Conservation (phyloP, 371 early-diverging fungal species). For the Choanephora cucurbitarum region DNA sequence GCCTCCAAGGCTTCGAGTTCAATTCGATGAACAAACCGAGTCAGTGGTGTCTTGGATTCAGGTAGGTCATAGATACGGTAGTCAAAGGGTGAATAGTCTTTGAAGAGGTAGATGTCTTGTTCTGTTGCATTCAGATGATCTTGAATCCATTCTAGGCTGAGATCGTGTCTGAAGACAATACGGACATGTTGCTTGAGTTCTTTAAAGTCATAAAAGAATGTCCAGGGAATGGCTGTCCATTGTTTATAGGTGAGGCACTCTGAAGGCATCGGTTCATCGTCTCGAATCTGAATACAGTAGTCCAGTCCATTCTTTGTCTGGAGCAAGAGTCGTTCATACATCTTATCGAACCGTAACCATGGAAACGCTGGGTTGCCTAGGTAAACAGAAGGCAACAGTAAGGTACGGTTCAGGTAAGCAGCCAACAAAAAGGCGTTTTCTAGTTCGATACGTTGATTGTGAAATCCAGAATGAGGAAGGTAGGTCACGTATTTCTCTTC, state of each 20-base stretch:
- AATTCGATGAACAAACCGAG: conserved; percentile 44
- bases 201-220: conserved; percentile 56
- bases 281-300: conserved; percentile 45
- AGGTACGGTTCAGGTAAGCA: conserved; percentile 56
- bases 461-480: conserved; percentile 68
- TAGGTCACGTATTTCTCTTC: conserved; percentile 55
- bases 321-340: conserved; percentile 54
- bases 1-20: conserved; percentile 44
- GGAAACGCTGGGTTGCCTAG: conserved; percentile 61
- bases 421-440: conserved; percentile 63
- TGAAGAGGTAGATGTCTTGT: conserved; percentile 47
- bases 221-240: conserved; percentile 62
- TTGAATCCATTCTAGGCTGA: conserved; percentile 46
- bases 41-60: conserved; percentile 41
- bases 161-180: conserved; percentile 39
- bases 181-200: conserved; percentile 32
- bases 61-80: conserved; percentile 57
- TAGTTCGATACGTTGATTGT: conserved; percentile 62
- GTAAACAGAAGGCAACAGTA: conserved; percentile 60
- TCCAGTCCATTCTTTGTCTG: conserved; percentile 62
- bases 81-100: conserved; percentile 56
- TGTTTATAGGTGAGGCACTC: conserved; percentile 61
- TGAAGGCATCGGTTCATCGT: conserved; percentile 45
- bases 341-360: conserved; percentile 54
- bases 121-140: conserved; percentile 10